Conservation (phyloP, 169 alveolate species). For the Eimeria maxima region DNA sequence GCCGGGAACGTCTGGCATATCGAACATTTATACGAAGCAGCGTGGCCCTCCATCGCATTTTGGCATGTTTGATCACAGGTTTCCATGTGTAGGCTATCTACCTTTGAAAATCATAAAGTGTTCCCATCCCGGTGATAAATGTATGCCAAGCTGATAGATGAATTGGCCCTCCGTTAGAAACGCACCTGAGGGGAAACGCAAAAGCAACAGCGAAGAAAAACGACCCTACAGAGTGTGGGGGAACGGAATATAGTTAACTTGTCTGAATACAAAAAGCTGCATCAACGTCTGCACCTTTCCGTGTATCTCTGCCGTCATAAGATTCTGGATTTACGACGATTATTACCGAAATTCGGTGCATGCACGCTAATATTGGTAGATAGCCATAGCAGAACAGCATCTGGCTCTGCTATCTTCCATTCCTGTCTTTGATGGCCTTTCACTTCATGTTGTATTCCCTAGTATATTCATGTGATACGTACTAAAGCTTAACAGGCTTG, state of each 20-base stretch:
- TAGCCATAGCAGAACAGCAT: background rate
- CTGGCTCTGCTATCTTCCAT: background rate
- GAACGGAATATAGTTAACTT: background rate
- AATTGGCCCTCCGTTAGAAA: slow-evolving; percentile 91
- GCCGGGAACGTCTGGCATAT: background rate
- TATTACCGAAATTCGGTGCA: background rate
- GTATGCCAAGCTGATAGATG: slow-evolving; percentile 91
- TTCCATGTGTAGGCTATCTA: slow-evolving; percentile 11
- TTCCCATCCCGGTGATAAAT: slow-evolving; percentile 94
- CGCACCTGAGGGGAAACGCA: slow-evolving; percentile 72
- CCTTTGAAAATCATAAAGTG: slow-evolving; percentile 93
- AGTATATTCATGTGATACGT: background rate
- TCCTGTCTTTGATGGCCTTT: background rate
- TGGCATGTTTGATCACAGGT: background rate
- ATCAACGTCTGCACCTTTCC: background rate
- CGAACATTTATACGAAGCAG: background rate
- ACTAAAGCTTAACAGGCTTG: background rate
- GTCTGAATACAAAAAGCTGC: background rate
- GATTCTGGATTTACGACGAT: background rate
- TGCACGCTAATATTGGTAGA: background rate
- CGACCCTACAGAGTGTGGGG: background rate
- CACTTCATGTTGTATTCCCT: background rate
- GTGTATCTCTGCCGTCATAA: background rate
- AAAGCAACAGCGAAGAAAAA: background rate
- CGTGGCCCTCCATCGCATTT: background rate